Evolutionary conservation across 2,329 filamentous ascomycete species (phyloP), one percentile per base, ranked within the genome.

Genomic region (Bisporella sp.): DNA sequence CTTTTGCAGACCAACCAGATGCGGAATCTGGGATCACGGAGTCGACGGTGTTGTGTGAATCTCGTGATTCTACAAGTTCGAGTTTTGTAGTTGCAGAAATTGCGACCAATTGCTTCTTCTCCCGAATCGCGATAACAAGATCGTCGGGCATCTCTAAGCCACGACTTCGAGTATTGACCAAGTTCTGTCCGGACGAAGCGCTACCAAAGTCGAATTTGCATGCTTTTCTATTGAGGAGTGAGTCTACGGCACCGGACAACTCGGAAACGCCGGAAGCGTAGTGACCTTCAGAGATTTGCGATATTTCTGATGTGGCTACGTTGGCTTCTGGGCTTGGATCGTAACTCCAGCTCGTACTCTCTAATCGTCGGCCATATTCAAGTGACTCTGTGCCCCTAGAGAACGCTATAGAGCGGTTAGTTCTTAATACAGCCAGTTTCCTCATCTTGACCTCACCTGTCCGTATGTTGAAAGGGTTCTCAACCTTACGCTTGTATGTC

Each of bases 331-430:
- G 74, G 53, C 77, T 74, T 39, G 78, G 78, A 56, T 87, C 85
- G 69, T 86, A 91, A 71, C 91, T 78, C 93, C 93, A 97, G 68
- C 87, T 95, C 56, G 97, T 75, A 72, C 97, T 97, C 69, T 97
- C 93, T 66, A 96, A 76, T 64, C 93, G 79, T 65, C 89, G 84
- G 50, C 93, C n/a, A n/a, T n/a, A n/a, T n/a, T n/a, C n/a, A n/a
- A n/a, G n/a, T n/a, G n/a, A n/a, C n/a, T n/a, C n/a, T n/a, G n/a
- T n/a, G n/a, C n/a, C n/a, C n/a, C n/a, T n/a, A n/a, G n/a, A n/a
- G n/a, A n/a, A n/a, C n/a, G n/a, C n/a, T n/a, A n/a, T n/a, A n/a
- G n/a, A n/a, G n/a, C n/a, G n/a, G n/a, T n/a, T n/a, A n/a, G n/a
- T n/a, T n/a, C n/a, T n/a, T n/a, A n/a, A n/a, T n/a, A n/a, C n/a